A percentile compares a stretch with the other conserved stretches of the same genome.
Conservation (phyloP, 306 rosid species). For the Castanopsis chinensis region DNA sequence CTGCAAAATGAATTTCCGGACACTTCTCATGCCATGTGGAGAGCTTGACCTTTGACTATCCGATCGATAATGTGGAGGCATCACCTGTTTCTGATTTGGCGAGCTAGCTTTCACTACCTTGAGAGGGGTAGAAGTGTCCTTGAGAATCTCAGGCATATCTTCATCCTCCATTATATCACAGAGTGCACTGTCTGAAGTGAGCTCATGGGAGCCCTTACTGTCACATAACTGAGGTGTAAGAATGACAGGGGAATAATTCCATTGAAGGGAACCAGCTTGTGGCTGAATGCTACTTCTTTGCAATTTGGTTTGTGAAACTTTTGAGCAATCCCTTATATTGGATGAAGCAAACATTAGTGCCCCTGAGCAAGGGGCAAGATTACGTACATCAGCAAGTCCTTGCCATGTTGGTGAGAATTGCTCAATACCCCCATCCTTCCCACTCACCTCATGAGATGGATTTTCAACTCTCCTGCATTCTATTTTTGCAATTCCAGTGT, state of each 20-base stretch:
- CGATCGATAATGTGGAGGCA: slow-evolving; percentile 10
- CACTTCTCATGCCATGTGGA: slow-evolving; percentile 15
- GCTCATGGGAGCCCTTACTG: neutral
- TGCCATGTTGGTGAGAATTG: slow-evolving; percentile 9
- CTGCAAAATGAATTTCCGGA: slow-evolving; percentile 6
- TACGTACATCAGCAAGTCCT: slow-evolving; percentile 8
- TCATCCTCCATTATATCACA: neutral
- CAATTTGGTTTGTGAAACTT: neutral
- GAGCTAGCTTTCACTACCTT: neutral
- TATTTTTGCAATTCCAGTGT: slow-evolving; percentile 7
- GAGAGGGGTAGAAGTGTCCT: slow-evolving; percentile 10
- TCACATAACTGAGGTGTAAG: neutral
- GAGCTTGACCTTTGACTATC: neutral
- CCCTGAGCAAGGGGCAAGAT: slow-evolving; percentile 8
- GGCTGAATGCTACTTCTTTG: slow-evolving; percentile 16
- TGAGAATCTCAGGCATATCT: slow-evolving; percentile 15
- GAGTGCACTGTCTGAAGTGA: neutral
- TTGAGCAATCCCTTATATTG: neutral
- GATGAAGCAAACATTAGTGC: neutral
- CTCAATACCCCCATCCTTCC: neutral
- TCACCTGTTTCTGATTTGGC: slow-evolving; percentile 8
- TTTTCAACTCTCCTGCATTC: slow-evolving; percentile 3
- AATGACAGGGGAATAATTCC: slow-evolving; percentile 7
- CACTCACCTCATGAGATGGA: neutral
- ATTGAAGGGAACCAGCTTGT: slow-evolving; percentile 2